phyloP scores from a whole-genome alignment of 768 basidiomycete species.

The Cystofilobasidium macerans region DNA sequence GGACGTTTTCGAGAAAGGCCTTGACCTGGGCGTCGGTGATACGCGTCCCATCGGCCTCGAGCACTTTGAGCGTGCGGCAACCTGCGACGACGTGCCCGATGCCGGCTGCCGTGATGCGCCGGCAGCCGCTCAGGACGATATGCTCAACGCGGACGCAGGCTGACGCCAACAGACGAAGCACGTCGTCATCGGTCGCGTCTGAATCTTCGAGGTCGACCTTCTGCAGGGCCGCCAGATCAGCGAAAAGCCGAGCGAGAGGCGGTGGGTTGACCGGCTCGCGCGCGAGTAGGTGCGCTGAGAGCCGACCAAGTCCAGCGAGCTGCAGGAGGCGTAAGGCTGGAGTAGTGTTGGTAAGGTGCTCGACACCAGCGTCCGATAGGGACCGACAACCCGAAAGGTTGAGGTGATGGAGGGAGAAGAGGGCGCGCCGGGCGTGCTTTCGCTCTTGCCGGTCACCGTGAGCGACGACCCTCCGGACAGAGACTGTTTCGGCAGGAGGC shows the following conservation, averaged over 20 bases:
- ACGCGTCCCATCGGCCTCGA: slow-evolving; percentile 10
- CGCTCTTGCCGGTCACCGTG: no score
- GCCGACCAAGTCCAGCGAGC: background rate
- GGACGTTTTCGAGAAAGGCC: background rate
- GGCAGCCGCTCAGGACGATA: background rate
- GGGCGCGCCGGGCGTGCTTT: background rate
- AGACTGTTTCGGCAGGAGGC: background rate
- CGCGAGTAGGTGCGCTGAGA: no score
- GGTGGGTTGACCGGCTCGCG: no score
- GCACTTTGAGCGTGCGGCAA: background rate
- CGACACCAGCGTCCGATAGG: background rate
- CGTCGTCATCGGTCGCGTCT: background rate
- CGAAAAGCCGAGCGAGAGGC: background rate
- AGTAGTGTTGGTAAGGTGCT: background rate
- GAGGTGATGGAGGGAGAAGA: background rate
- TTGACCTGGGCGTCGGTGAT: background rate
- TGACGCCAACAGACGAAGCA: background rate
- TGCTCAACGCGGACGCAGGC: background rate
- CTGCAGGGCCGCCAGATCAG: background rate
- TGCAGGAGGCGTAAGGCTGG: background rate
- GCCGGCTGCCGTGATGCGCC: background rate
- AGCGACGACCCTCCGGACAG: background rate
- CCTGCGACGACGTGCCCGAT: background rate
- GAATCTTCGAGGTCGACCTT: slow-evolving; percentile 4
- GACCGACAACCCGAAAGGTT: background rate